These are phyloP conservation scores for Epichloe scottii DNA, from an alignment of 2,329 filamentous ascomycete genomes.

Conservation along the genomic window DNA sequence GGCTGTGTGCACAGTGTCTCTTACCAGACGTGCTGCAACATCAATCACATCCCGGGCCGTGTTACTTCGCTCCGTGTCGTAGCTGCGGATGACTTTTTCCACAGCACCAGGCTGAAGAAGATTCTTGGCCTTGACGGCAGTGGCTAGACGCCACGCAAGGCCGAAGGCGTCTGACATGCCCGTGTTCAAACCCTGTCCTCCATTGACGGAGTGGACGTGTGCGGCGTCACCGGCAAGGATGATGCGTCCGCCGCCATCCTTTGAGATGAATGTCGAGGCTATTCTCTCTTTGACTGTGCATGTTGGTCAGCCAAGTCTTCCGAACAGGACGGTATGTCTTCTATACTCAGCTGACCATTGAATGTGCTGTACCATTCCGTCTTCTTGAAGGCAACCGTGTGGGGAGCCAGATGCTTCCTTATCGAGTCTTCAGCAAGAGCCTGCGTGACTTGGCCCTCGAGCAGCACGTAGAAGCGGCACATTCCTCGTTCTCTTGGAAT, in stretches of 20 bases:
- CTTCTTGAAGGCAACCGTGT: slow-evolving; percentile 27
- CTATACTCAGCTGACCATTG: slow-evolving; percentile 23
- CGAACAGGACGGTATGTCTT: not conserved
- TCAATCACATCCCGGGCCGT: slow-evolving; percentile 33
- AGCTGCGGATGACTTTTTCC: slow-evolving; percentile 25
- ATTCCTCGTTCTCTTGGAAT: slow-evolving; percentile 34
- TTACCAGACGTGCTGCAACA: slow-evolving; percentile 32
- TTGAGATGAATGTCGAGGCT: slow-evolving; percentile 26
- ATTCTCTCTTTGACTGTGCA: slow-evolving; percentile 28
- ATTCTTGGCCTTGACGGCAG: slow-evolving; percentile 13
- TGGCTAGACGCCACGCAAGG: slow-evolving; percentile 38
- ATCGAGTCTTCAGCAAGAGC: slow-evolving; percentile 28
- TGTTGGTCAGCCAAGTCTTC: not conserved
- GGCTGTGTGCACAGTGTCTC: slow-evolving; percentile 30
- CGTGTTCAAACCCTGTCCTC: slow-evolving; percentile 46
- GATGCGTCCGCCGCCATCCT: slow-evolving; percentile 28
- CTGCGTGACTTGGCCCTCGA: slow-evolving; percentile 31
- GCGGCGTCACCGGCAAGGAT: slow-evolving; percentile 44
- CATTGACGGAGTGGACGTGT: slow-evolving; percentile 43
- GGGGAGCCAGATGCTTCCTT: slow-evolving; percentile 29
- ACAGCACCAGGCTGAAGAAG: slow-evolving; percentile 11
- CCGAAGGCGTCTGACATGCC: slow-evolving; percentile 44
- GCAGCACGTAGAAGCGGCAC: slow-evolving; percentile 33
- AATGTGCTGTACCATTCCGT: slow-evolving; percentile 40
- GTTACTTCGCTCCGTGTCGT: slow-evolving; percentile 30